Conservation (phyloP, 208 protist species). For the Crithidia fasciculata region DNA sequence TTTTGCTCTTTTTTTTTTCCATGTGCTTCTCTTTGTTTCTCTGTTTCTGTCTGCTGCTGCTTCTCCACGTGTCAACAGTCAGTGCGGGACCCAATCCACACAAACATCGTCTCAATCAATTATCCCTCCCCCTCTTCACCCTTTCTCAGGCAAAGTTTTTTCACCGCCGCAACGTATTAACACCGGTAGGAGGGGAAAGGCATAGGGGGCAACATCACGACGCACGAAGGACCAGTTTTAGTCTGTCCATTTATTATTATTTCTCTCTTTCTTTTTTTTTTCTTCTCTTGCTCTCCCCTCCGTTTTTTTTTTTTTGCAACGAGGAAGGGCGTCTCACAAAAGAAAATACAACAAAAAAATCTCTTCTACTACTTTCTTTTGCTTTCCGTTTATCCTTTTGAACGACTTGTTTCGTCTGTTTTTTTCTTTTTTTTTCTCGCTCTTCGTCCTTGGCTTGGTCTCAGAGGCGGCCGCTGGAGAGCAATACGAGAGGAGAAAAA, state of each 20-base stretch:
- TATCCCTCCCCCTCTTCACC: no score
- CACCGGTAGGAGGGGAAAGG: not conserved
- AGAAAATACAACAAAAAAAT: no score
- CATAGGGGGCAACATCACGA: not conserved
- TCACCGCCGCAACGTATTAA: not conserved
- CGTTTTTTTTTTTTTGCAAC: not conserved
- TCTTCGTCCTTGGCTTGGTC: not conserved
- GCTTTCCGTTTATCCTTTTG: not conserved
- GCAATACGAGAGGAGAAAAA: no score
- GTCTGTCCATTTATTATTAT: not conserved
- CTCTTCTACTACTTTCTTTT: conserved; percentile 9
- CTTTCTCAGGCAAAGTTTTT: no score
- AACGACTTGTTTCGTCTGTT: not conserved
- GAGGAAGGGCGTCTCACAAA: no score
- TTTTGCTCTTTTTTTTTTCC: conserved; percentile 23
- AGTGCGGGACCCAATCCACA: no score
- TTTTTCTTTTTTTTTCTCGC: conserved; percentile 4
- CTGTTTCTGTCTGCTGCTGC: not conserved
- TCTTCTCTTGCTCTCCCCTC: not conserved
- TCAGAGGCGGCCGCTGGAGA: no score
- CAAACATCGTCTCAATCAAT: no score
- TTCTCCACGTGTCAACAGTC: no score
- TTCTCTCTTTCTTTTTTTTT: not conserved
- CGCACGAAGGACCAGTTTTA: not conserved
- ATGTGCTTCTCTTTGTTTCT: not conserved